Evolutionary conservation across 805 yeast species (phyloP).

Genomic region (Candida taoyuanica): DNA sequence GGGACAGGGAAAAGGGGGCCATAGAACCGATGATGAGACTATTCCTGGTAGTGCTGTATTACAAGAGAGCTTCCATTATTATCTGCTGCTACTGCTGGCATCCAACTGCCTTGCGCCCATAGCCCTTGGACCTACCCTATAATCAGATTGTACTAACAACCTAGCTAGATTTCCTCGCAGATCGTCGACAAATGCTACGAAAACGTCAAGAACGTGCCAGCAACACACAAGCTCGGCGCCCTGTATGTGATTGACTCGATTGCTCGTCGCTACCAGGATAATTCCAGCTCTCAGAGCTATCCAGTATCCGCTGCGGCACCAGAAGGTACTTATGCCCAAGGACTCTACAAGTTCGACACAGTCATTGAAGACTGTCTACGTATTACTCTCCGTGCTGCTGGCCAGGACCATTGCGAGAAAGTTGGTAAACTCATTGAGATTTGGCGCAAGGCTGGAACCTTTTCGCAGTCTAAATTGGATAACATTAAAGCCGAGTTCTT

Average conservation of each 20-base stretch:
- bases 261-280: conserved; percentile 78
- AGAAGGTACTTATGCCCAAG: conserved; percentile 72
- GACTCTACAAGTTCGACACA: conserved; percentile 58
- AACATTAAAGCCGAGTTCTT: conserved; percentile 57
- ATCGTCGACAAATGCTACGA: conserved; percentile 55
- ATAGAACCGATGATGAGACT: no score
- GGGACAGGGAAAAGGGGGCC: no score
- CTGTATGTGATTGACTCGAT: conserved; percentile 90
- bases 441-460: conserved; percentile 86
- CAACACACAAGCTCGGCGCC: conserved; percentile 84
- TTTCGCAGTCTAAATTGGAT: conserved; percentile 51
- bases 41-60: no score
- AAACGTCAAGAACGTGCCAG: conserved; percentile 67
- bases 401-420: conserved; percentile 62
- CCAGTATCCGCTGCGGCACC: conserved; percentile 45
- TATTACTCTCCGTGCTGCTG: conserved; percentile 53
- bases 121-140: background rate
- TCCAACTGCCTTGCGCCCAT: no score
- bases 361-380: conserved; percentile 60
- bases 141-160: conserved; percentile 10
- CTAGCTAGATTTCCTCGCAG: conserved; percentile 28
- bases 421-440: conserved; percentile 82
- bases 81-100: no score
- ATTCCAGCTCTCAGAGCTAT: conserved; percentile 54
- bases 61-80: no score